phyloP scores from a whole-genome alignment of 495 filamentous ascomycete species.

The Trichocladium uniseriatum region DNA sequence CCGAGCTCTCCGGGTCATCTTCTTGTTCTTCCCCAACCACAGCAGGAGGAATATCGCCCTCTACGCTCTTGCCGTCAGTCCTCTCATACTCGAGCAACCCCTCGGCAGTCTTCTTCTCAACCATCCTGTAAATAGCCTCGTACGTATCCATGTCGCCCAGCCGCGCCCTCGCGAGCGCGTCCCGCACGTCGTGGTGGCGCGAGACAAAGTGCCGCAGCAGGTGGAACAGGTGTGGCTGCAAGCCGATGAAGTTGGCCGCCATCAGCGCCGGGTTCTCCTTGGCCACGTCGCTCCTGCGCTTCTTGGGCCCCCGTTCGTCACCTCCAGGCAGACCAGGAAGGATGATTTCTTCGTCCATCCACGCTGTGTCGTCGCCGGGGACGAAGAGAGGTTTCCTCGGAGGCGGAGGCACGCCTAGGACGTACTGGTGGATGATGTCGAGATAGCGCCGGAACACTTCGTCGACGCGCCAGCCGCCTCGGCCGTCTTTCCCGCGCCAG shows the following conservation, averaged over 20 bases:
- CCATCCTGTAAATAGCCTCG: conserved; percentile 51
- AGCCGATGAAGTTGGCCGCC: conserved; percentile 66
- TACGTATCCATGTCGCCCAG: conserved; percentile 59
- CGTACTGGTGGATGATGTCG: conserved; percentile 74
- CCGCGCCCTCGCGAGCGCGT: conserved; percentile 58
- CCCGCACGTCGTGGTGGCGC: conserved; percentile 68
- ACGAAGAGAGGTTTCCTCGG: conserved; percentile 62
- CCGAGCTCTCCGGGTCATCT: conserved; percentile 46
- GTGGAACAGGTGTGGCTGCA: conserved; percentile 92
- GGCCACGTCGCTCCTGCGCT: conserved; percentile 22
- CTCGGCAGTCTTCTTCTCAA: conserved; percentile 58
- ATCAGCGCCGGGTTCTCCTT: conserved; percentile 32
- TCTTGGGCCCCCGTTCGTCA: conserved; percentile 23
- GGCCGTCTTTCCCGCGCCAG: conserved; percentile 73
- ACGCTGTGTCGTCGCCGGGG: conserved; percentile 48
- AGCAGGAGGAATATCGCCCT: conserved; percentile 24
- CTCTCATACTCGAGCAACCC: conserved; percentile 64
- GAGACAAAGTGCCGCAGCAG: conserved; percentile 73
- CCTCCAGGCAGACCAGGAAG: conserved; percentile 44
- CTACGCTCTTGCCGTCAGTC: conserved; percentile 45
- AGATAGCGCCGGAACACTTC: conserved; percentile 79
- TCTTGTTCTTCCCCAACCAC: conserved; percentile 15
- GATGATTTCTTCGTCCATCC: conserved; percentile 31
- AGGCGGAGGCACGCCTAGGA: conserved; percentile 54
- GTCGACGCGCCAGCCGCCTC: conserved; percentile 83